These are phyloP conservation scores for Colletotrichum plurivorum DNA, from an alignment of 2,329 filamentous ascomycete species.

Conservation along the genomic window DNA sequence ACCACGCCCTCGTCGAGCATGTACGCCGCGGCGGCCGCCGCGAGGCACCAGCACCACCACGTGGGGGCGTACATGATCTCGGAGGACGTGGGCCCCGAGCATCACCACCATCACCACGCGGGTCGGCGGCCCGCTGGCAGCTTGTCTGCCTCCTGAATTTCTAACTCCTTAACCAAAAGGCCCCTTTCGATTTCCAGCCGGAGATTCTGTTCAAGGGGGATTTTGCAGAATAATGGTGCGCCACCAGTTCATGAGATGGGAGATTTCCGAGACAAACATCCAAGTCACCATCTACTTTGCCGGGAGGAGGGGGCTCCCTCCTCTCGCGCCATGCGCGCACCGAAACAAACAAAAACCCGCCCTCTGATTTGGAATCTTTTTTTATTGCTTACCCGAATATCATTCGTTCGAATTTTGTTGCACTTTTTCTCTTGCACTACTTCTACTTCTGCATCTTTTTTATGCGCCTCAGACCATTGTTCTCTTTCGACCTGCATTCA, in stretches of 20 bases:
- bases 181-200: background rate
- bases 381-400: no score
- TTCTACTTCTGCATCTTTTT: no score
- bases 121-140: slow-evolving; percentile 17
- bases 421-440: no score
- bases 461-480: no score
- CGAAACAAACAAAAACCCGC: no score
- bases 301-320: no score
- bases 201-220: background rate
- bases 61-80: slow-evolving; percentile 21
- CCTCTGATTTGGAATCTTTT: no score
- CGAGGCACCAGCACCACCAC: slow-evolving; percentile 21
- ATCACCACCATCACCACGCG: slow-evolving; percentile 15
- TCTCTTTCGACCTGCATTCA: background rate
- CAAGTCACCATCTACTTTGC: no score
- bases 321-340: no score
- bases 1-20: slow-evolving; percentile 27
- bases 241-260: background rate
- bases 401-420: no score
- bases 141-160: slow-evolving; percentile 19
- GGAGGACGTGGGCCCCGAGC: slow-evolving; percentile 20
- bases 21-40: slow-evolving; percentile 25
- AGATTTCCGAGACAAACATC: background rate
- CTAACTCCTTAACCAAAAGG: background rate
- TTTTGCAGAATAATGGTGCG: background rate